These are phyloP conservation scores for Nicotiana otophora DNA, from an alignment of 257 asterid genomes.

Conservation along the genomic window DNA sequence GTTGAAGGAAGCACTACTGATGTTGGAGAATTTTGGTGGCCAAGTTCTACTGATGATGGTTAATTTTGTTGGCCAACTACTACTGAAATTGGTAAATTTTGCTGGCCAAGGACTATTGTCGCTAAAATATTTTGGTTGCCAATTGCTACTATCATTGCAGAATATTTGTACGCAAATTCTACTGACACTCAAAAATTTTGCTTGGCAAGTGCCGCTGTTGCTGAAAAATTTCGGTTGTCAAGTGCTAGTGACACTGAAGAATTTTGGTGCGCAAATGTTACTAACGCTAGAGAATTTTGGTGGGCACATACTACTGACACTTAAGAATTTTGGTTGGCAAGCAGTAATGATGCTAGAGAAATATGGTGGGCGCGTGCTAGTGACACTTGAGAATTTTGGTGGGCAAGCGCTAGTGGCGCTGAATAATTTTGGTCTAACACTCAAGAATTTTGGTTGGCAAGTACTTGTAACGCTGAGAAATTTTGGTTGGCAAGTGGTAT, in stretches of 20 bases:
- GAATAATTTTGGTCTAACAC: too few species aligned
- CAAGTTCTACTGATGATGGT: not conserved
- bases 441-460: not conserved
- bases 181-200: not conserved
- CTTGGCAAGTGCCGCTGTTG: not conserved
- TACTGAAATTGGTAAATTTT: not conserved
- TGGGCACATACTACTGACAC: not conserved
- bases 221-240: not conserved
- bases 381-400: too few species aligned
- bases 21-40: slow-evolving; percentile 9
- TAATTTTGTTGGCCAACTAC: not conserved
- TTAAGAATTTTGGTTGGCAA: not conserved
- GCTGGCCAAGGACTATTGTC: not conserved
- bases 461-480: not conserved
- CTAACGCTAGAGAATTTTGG: not conserved
- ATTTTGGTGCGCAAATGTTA: not conserved
- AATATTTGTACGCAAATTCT: not conserved
- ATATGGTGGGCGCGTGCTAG: not conserved
- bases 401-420: too few species aligned
- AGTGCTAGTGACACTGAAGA: not conserved
- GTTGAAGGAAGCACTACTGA: slow-evolving; percentile 12
- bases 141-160: not conserved
- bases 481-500: not conserved
- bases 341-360: not conserved
- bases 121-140: not conserved